Evolutionary conservation across 2,329 filamentous ascomycete species (phyloP), one percentile per base, ranked within the genome.

Genomic region (Trichoderma sp.): DNA sequence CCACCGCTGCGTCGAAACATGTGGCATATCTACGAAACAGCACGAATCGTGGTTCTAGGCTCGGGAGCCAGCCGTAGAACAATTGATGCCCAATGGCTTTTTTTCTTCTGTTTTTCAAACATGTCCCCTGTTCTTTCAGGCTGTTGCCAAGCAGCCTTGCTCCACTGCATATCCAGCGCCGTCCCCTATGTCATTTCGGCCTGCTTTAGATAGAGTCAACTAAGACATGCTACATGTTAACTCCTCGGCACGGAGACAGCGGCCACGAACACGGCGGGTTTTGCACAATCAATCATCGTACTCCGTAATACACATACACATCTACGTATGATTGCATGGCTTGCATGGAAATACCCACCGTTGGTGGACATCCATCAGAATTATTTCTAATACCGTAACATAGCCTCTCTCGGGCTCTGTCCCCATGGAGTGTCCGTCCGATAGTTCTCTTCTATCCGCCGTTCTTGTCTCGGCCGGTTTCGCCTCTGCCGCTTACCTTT

Each of bases 351-450:
- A 61, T 62, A 53, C 24, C 66, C 66, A 70, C 57, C 8, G n/a
- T 34, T 24, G 9, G 9, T 18, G 57, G 34, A 36, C 57, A 39
- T 28, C 26, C 39, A 69, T 36, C n/a, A 34, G 66, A 70, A 53
- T 62, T 69, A 51, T 62, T 70, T 62, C 66, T 3, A 70, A 70
- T 61, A 18, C 21, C 28, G 30, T n/a, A 36, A 24, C 56, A 61
- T n/a, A 53, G 56, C 66, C 39, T 53, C 57, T 51, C 57, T 51
- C 39, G 57, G 56, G 26, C 28, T 21, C 36, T 30, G 43, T 43
- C 57, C 60, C 66, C 57, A 62, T 70, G 57, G 66, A 70, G 66
- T 12, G 36, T 69, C 66, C 66, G 66, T 26, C 51, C 53, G 32
- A 43, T 6, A 11, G n/a, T 24, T 24, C n/a, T 14, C 21, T 53